Evolutionary conservation across 192 early-diverging fungal species (phyloP), one percentile per base, ranked within the genome.

Genomic region (Spizellomyces punctatus): DNA sequence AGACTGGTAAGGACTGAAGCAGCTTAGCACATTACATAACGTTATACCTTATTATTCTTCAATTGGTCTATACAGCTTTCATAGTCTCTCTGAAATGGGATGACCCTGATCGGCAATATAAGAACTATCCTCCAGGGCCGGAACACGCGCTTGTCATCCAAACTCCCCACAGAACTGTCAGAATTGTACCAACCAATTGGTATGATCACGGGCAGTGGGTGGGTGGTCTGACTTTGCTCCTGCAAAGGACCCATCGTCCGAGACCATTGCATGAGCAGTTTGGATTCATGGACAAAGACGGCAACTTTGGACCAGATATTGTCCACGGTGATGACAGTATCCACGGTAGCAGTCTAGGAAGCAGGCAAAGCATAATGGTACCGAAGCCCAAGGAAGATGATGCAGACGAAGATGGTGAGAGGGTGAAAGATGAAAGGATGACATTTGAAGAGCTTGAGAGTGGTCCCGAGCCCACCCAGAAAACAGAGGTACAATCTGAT

Each of bases 161-260:
- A 1, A 79, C 82, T 9, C 78, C 59, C 8, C 46, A 75, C 47
- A 66, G 82, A 7, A 73, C 52, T 27, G 61, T 83, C 14, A 12
- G 60, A 9, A 60, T 83, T 47, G 78, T 83, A 17, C 77, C 82
- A 6, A 73, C 75, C 10, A 81, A 50, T 36, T 83, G 82, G 82
- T 48, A 60, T 14, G 82, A 81, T 62, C 78, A 79, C 56, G 64
- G 66, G n/a, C 54, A 73, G 19, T 83, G 82, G 82, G 67, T 75
- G 36, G 43, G 6, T 2, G 82, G 82, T 4, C 61, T 82, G 22
- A 21, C 8, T 8, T 58, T 82, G 12, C 63, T 82, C 6, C 68
- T 82, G 22, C 58, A 71, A 55, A 19, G 70, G 10, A 63, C 63
- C 10, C 59, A 63, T 42, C 9, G 59, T 10, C 17, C 36, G 19